These are phyloP conservation scores for Chloris gayana DNA, from an alignment of 176 grass and related monocot genomes.

Conservation along the genomic window DNA sequence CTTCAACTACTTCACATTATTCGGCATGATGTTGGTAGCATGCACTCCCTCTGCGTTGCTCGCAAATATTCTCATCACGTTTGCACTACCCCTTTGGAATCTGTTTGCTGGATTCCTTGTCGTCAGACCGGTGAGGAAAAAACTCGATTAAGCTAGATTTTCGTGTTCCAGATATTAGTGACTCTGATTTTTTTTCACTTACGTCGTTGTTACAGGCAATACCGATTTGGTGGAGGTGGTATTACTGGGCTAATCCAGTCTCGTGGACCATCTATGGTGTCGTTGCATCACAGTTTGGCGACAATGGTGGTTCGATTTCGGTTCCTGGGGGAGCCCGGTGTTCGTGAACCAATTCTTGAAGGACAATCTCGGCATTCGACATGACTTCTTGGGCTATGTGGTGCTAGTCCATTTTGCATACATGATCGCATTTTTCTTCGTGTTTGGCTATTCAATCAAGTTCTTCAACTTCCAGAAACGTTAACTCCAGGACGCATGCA, in stretches of 20 bases:
- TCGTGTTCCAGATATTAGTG: background rate
- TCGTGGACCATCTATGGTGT: slow-evolving; percentile 83
- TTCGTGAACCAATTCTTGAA: slow-evolving; percentile 55
- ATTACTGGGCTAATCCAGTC: slow-evolving; percentile 82
- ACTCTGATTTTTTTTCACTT: background rate
- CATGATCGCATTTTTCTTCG: slow-evolving; percentile 59
- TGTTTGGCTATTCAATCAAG: slow-evolving; percentile 85
- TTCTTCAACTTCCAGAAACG: slow-evolving; percentile 84
- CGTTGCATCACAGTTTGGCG: slow-evolving; percentile 66
- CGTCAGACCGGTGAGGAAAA: slow-evolving; percentile 56
- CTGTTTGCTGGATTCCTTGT: slow-evolving; percentile 78
- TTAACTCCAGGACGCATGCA: slow-evolving; percentile 19
- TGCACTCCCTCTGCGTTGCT: slow-evolving; percentile 64
- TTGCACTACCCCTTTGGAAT: slow-evolving; percentile 78
- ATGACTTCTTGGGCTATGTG: slow-evolving; percentile 65
- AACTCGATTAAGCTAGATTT: background rate
- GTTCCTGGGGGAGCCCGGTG: slow-evolving; percentile 41
- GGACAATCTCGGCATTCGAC: slow-evolving; percentile 47
- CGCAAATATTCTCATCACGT: slow-evolving; percentile 59
- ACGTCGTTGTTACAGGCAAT: slow-evolving; percentile 43
- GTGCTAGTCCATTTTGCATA: slow-evolving; percentile 67
- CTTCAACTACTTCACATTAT: slow-evolving; percentile 80
- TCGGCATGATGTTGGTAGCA: slow-evolving; percentile 81
- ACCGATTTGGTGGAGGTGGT: slow-evolving; percentile 98
- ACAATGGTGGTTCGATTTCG: background rate